Percentiles rank a stretch among this genome's conserved stretches.
Evolutionary conservation across 2,329 filamentous ascomycete species (phyloP).

Genomic region (Shiraia sp.): DNA sequence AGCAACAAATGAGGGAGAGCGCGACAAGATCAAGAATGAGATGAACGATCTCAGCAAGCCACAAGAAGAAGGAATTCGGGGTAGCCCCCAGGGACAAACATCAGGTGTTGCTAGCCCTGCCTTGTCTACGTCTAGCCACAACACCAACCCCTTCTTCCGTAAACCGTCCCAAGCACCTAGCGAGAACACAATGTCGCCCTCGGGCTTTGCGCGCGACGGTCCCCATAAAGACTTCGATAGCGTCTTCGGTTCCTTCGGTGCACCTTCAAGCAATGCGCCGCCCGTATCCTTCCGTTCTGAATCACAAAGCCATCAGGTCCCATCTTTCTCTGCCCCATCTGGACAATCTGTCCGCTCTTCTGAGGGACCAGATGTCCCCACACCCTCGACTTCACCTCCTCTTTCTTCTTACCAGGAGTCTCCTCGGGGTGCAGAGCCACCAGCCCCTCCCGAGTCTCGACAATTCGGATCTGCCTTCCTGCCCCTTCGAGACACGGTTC

Average conservation of each 20-base stretch:
- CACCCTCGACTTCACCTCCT: conserved; percentile 67
- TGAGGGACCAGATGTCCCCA: conserved; percentile 57
- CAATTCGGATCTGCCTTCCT: conserved; percentile 79
- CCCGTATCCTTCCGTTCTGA: conserved; percentile 66
- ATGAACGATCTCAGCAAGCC: conserved; percentile 69
- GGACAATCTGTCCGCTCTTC: conserved; percentile 50
- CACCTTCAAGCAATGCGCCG: conserved; percentile 51
- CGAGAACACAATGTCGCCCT: conserved; percentile 56
- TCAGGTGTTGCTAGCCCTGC: conserved; percentile 68
- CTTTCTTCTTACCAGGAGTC: conserved; percentile 56
- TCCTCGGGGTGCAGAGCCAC: conserved; percentile 61
- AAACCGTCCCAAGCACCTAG: conserved; percentile 55
- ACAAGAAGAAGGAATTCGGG: conserved; percentile 56
- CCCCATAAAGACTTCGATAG: conserved; percentile 69
- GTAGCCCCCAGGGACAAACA: conserved; percentile 32
- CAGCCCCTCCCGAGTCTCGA: conserved; percentile 70
- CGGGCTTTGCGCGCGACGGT: conserved; percentile 50
- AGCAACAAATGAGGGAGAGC: conserved; percentile 82
- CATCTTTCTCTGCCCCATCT: conserved; percentile 47
- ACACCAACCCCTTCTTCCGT: conserved; percentile 95
- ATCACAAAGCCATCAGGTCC: conserved; percentile 39
- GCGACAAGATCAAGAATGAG: conserved; percentile 84
- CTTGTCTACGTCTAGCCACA: conserved; percentile 64
- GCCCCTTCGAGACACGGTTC: conserved; percentile 64
- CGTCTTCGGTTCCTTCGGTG: conserved; percentile 73